Base-by-base conservation (phyloP, 1,284 basidiomycete species). In the Apiotrichum siamense region DNA sequence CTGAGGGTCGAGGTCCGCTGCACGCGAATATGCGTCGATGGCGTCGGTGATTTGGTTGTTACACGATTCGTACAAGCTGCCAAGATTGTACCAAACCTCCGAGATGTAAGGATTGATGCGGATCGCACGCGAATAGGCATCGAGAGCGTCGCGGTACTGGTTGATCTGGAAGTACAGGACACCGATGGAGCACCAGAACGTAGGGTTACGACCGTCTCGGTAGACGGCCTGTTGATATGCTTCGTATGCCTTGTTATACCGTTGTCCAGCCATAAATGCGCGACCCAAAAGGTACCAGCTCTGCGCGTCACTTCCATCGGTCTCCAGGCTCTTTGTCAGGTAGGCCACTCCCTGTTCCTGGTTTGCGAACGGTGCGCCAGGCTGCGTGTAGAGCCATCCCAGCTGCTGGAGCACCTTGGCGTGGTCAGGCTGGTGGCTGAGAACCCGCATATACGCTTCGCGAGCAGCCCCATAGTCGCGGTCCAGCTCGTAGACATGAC, bases 111-210 rank as follows among this genome's bases (percentile, higher is more conserved):
- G 94, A 69, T 98, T 97, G 75, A 98, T 92, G 54, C 93, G 85
- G 64, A 99, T 98, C 7, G 94, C 94, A 15, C 93, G 87, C 26
- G 93, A 97, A 72, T 98, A 99, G 11, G 96, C 94, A 65, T 98
- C 94, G 26, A 98, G 83, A 0, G 94, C 93, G 69, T 99, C 94
- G 45, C 92, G 87, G 77, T 89, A 98, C 73, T 98, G 96, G 75
- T 94, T 97, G 78, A 98, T 98, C 72, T 97, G 93, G 80, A 97
- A 99, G 74, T 99, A 99, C 2, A 99, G 81, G 0, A 98, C 94
- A 49, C 96, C 94, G 64, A 99, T 99, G 24, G 92, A 97, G 73
- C 96, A 98, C 96, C 94, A 98, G 76, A 97, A 97, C 0, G 94
- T 97, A 0, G 96, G 96, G 70, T 97, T 98, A 59, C 93, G 89